Evolutionary conservation across 345 rosid genomes (phyloP), one percentile per base, ranked within the genome.

Genomic region (Pseudoturritis turrita): DNA sequence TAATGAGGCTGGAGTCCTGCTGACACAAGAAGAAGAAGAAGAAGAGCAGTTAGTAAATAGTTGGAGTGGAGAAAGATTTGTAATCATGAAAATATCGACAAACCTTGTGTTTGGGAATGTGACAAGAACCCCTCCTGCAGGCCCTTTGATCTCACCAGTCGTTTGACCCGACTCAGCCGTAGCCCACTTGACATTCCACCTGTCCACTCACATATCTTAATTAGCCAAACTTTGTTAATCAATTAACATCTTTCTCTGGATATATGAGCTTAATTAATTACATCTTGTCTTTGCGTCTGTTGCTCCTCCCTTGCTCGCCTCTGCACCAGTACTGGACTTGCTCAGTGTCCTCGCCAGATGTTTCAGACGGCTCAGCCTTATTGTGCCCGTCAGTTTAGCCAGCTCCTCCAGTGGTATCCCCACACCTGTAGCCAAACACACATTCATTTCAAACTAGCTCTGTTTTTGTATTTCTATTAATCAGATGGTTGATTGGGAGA

Each of bases 331-430:
- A 22, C 73, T 58, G 46, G 81, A 78, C 74, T 68, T 77, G 72
- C 80, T 74, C 15, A 86, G 39, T 47, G 86, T 83, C 56, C 99
- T 83, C 1, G 99, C 99, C 51, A 91, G 74, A 82, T 83, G 89
- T 70, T 91, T 94, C 65, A 94, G 26, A 18, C 83, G 96, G 76
- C 65, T 94, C 35, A 94, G 74, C 4, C 97, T 81, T 56, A 89
- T 70, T 62, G 85, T 78, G 26, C 80, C 85, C 1, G 87, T 84
- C 26, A 87, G 65, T 36, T 65, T 81, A 44, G 87, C 80, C 49
- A 83, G 47, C 45, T 68, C 85, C 65, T 84, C 78, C 63, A 81
- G 75, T 43, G 84, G 86, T 73, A 87, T 73, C 45, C 80, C 91
- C 79, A 82, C 77, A 69, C 92, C 97, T 90, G 10, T 54, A 65